Evolutionary conservation across 352 stramenopile genomes (phyloP).

Genomic region (Pythium myriotylum): DNA sequence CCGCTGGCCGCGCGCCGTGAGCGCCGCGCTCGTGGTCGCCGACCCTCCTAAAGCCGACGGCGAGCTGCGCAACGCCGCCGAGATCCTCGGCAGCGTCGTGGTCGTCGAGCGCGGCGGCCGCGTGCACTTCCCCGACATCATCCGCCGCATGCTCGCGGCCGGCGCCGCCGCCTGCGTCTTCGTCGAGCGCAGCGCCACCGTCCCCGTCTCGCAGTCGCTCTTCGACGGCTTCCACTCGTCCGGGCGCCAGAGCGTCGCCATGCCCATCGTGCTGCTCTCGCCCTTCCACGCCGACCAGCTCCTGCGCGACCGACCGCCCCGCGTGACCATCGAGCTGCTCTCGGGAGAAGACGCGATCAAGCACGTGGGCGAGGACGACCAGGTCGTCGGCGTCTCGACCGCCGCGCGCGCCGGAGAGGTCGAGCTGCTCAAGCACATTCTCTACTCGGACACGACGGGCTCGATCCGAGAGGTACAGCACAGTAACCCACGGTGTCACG

Average conservation of each 20-base stretch:
- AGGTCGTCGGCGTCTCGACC: conserved; percentile 73
- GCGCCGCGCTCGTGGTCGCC: conserved; percentile 54
- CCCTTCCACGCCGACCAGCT: conserved; percentile 81
- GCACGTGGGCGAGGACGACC: conserved; percentile 66
- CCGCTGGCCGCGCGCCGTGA: conserved; percentile 53
- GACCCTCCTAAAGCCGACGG: conserved; percentile 69
- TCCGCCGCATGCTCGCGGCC: conserved; percentile 62
- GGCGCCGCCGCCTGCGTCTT: conserved; percentile 79
- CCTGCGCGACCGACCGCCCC: conserved; percentile 48
- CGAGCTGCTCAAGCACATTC: conserved; percentile 68
- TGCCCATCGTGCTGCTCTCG: conserved; percentile 80
- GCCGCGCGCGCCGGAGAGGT: conserved; percentile 75
- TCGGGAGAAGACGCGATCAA: conserved; percentile 69
- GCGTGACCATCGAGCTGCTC: conserved; percentile 74
- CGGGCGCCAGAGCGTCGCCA: conserved; percentile 64
- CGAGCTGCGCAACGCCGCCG: conserved; percentile 61
- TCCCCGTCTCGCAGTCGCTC: conserved; percentile 63
- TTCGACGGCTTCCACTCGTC: conserved; percentile 90
- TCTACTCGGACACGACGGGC: conserved; percentile 66
- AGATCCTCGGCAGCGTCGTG: conserved; percentile 67
- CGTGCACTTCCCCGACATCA: conserved; percentile 86
- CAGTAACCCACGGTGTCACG: no score
- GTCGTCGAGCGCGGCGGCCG: conserved; percentile 78
- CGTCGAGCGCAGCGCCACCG: conserved; percentile 62
- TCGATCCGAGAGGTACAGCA: conserved; percentile 58